Evolutionary conservation across 306 rosid species (phyloP).

Genomic region (Begonia loranthoides): DNA sequence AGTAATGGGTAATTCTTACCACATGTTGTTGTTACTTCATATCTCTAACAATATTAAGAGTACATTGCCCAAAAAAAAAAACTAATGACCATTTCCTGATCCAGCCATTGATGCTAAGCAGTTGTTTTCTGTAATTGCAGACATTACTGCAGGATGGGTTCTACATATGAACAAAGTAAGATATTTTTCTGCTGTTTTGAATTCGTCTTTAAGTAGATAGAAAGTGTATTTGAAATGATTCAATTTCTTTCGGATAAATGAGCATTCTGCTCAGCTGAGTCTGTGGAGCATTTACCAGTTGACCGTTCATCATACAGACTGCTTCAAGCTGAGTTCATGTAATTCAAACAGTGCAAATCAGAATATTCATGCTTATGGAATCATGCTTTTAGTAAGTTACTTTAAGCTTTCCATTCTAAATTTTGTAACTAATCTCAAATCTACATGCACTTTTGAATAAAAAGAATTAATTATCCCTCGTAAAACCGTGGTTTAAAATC

Average conservation of each 20-base stretch:
- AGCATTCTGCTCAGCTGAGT: background rate
- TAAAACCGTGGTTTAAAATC: slow-evolving; percentile 4
- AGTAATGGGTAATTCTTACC: slow-evolving; percentile 45
- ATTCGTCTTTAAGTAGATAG: background rate
- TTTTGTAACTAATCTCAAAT: too few relatives aligned
- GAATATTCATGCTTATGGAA: slow-evolving; percentile 74
- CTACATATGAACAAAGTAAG: slow-evolving; percentile 72
- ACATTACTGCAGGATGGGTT: slow-evolving; percentile 87
- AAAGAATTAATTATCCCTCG: background rate
- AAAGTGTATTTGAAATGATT: background rate
- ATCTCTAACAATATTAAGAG: slow-evolving; percentile 7
- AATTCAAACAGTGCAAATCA: slow-evolving; percentile 60
- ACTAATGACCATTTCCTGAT: too few relatives aligned
- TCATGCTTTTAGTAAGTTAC: slow-evolving; percentile 70
- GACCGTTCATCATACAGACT: slow-evolving; percentile 43
- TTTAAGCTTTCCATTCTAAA: too few relatives aligned
- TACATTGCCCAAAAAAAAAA: background rate
- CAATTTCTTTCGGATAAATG: background rate
- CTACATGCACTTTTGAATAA: too few relatives aligned
- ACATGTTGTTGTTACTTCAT: slow-evolving; percentile 1
- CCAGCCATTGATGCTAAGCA: slow-evolving; percentile 5
- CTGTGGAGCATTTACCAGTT: slow-evolving; percentile 16
- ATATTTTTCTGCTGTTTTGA: background rate
- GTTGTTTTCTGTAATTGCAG: slow-evolving; percentile 34
- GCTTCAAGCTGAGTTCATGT: slow-evolving; percentile 85